Conservation (phyloP, 495 filamentous ascomycete genomes). For the Lasiosphaeris hirsuta region DNA sequence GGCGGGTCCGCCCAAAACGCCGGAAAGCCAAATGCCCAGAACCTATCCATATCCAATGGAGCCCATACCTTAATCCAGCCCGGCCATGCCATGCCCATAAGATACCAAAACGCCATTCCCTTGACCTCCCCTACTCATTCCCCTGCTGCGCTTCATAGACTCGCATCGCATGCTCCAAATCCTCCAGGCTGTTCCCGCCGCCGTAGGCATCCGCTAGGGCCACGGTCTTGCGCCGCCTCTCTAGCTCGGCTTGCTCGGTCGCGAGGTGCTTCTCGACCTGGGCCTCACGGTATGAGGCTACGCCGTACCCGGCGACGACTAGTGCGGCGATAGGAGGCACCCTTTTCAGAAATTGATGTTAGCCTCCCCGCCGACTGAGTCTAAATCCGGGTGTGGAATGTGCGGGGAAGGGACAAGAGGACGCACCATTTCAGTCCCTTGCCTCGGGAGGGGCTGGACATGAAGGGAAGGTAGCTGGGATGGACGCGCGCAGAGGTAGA, state of each 20-base stretch:
- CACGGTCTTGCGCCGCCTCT: conserved; percentile 24
- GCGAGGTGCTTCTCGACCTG: conserved; percentile 25
- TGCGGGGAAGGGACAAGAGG: neutral
- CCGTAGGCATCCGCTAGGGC: conserved; percentile 55
- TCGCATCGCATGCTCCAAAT: conserved; percentile 57
- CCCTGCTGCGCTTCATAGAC: conserved; percentile 43
- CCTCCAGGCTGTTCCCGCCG: conserved; percentile 53
- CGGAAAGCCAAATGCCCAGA: neutral
- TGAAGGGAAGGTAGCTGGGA: conserved; percentile 40
- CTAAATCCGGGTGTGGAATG: neutral
- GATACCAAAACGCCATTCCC: neutral
- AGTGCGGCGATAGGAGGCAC: conserved; percentile 38
- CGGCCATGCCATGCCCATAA: neutral
- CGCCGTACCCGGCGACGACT: conserved; percentile 41
- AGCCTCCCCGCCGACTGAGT: neutral
- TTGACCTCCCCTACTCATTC: conserved; percentile 21
- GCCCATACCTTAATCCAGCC: neutral
- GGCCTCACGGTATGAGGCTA: conserved; percentile 31
- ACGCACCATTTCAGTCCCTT: conserved; percentile 38
- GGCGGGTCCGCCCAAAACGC: no score
- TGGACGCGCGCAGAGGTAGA: conserved; percentile 42
- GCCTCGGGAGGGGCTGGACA: conserved; percentile 30
- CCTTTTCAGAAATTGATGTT: conserved; percentile 21
- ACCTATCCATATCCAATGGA: neutral
- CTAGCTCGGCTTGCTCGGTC: conserved; percentile 22